Evolutionary conservation across 2,329 filamentous ascomycete species (phyloP), one percentile per base, ranked within the genome.

Genomic region (Ophiostoma sp.): DNA sequence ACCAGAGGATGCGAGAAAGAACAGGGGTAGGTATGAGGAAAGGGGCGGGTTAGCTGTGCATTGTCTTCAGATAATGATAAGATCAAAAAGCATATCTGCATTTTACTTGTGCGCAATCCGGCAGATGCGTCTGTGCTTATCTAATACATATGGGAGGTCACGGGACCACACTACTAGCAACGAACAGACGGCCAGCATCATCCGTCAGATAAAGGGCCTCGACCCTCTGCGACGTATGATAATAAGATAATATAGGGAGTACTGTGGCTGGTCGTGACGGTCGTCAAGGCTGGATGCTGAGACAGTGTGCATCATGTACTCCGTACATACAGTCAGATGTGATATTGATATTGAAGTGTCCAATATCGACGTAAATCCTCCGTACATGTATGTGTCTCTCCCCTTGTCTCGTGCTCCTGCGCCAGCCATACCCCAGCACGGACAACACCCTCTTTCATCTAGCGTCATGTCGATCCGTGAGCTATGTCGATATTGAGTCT

Each of bases 371-470:
- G 47, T 49, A 49, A 14, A 49, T 49, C 27, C 27, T 27, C 27
- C 27, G 27, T 27, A 27, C 27, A 27, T 27, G 27, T 27, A 27
- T 49, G 45, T 55, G 49, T 27, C n/a, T 55, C 49, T 55, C 49
- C 49, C 49, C n/a, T 55, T 18, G 49, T 55, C 49, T 55, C 49
- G 49, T 55, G 49, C 49, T 36, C n/a, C 49, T 27, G 49, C 49
- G 36, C 55, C 55, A 60, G 36, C 55, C 27, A 60, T 40, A 6
- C 36, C 55, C 55, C 55, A 60, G 49, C 8, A 11, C 49, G 49
- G 49, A 55, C 55, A 40, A 38, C 55, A 60, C 55, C 55, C 55
- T 60, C 55, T 40, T 38, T 60, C 55, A 60, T 14, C 55, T 60
- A 60, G 55, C 36, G 55, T 8, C n/a, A n/a, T 60, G 55, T 12